These are phyloP conservation scores for Schizophyllum commune DNA, from an alignment of 1,284 basidiomycete genomes.

Conservation along the genomic window DNA sequence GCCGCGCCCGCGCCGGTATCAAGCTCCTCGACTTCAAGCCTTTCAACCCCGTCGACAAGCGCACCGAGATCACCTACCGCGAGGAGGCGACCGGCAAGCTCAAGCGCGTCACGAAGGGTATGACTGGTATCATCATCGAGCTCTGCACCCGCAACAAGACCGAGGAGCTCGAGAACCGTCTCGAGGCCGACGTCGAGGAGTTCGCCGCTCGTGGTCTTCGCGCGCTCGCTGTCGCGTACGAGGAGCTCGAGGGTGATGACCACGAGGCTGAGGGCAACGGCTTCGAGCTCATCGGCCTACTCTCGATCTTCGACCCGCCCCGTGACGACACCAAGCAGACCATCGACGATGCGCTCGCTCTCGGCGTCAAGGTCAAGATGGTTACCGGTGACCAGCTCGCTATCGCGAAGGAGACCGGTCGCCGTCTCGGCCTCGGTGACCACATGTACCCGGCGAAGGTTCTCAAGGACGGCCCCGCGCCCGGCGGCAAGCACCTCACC, in stretches of 20 bases:
- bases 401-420: constrained; percentile 98
- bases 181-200: constrained; percentile 94
- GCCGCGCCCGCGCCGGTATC: constrained; percentile 83
- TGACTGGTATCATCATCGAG: constrained; percentile 95
- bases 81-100: constrained; percentile 91
- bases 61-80: constrained; percentile 96
- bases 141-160: constrained; percentile 97
- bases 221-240: constrained; percentile 93
- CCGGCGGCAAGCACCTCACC: constrained; percentile 69
- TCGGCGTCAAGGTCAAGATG: constrained; percentile 99
- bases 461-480: constrained; percentile 83
- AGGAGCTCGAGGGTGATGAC: constrained; percentile 84
- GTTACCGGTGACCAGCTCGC: constrained; percentile 99
- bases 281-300: constrained; percentile 94
- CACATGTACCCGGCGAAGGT: constrained; percentile 98
- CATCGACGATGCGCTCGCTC: constrained; percentile 91
- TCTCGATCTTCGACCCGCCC: constrained; percentile 97
- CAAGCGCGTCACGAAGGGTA: constrained; percentile 98
- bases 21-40: constrained; percentile 98
- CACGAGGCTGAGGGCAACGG: constrained; percentile 84
- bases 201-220: constrained; percentile 95
- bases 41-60: constrained; percentile 99
- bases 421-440: constrained; percentile 89
- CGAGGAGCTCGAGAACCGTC: constrained; percentile 80
- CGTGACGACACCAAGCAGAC: constrained; percentile 99